phyloP scores from a whole-genome alignment of 768 basidiomycete genomes.

The Agaricus sinodeliciosus region DNA sequence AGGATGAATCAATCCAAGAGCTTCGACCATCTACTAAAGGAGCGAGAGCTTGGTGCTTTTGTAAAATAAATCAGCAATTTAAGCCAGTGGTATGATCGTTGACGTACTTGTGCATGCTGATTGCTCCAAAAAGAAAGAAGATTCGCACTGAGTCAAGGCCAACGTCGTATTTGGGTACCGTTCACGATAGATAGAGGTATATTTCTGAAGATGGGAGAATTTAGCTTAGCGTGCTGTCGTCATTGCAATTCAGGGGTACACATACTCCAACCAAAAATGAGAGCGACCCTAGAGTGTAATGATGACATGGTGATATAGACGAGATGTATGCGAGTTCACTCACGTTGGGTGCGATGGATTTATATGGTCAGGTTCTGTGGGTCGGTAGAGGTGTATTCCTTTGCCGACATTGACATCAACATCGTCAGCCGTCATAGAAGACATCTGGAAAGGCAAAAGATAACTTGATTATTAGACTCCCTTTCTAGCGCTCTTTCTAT shows the following conservation, averaged over 20 bases:
- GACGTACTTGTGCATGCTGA: slow-evolving; percentile 23
- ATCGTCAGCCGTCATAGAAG: not conserved
- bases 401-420: slow-evolving; percentile 14
- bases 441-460: not conserved
- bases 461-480: not conserved
- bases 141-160: slow-evolving; percentile 30
- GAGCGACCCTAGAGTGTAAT: slow-evolving; percentile 25
- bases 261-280: slow-evolving; percentile 44
- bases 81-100: not conserved
- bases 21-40: slow-evolving; percentile 33
- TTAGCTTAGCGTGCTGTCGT: slow-evolving; percentile 19
- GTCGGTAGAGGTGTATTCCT: slow-evolving; percentile 18
- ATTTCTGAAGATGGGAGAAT: slow-evolving; percentile 39
- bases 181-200: slow-evolving; percentile 31
- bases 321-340: not conserved
- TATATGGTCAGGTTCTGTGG: not conserved
- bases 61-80: not conserved
- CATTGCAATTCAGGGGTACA: slow-evolving; percentile 1
- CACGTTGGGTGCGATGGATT: not conserved
- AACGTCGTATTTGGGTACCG: slow-evolving; percentile 37
- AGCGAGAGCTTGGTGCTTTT: slow-evolving; percentile 22
- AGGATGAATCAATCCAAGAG: slow-evolving; percentile 27
- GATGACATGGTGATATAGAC: not conserved
- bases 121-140: slow-evolving; percentile 30
- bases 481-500: too few species aligned